Base-by-base conservation (phyloP, 805 yeast genomes). In the Isabelozyma rhagii region DNA sequence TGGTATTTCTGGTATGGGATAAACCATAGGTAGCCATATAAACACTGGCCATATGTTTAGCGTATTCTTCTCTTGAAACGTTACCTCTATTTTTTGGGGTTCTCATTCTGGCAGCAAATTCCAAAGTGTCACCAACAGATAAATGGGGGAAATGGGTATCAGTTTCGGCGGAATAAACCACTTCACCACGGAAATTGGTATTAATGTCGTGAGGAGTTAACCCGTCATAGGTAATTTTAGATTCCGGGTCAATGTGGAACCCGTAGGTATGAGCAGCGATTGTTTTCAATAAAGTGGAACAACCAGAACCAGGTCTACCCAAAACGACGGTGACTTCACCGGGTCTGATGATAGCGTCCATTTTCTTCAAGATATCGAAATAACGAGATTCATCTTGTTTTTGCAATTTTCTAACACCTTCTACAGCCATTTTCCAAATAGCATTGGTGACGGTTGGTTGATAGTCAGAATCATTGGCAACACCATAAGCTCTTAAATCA, bases 381-480 rank as follows among this genome's bases (percentile, higher is more conserved):
- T 56, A 63, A 43, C 61, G 53, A 14, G 62, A 56, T 29, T 60
- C 61, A 47, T 63, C 66, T 25, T 52, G 49, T 44, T 59, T 59
- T 38, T 51, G 51, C 14, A 61, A 46, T 3, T 51, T 39, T 48
- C 62, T 53, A 29, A 55, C 15, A 3, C 50, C 48, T 27, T 67
- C 62, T 11, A 41, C 49, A 4, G 56, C 51, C 4, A 49, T 27
- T 64, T 72, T 60, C 60, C 63, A 43, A 59, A 62, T 25, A 59
- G 66, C 66, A 55, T 81, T 84, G 25, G 74, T 58, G 3, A 82
- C 79, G 3, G 85, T 84, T 3, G 82, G 71, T 63, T 83, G 89
- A 63, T 80, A 85, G 59, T 85, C 87, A 9, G 85, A 77, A 63
- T 83, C 89, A 3, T 83, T 74, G 3, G 89, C 86, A 47, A 81